Percentiles rank a stretch among this genome's conserved stretches.
phyloP scores from a whole-genome alignment of 768 basidiomycete species.

The Omphalotus guepiniiformis region DNA sequence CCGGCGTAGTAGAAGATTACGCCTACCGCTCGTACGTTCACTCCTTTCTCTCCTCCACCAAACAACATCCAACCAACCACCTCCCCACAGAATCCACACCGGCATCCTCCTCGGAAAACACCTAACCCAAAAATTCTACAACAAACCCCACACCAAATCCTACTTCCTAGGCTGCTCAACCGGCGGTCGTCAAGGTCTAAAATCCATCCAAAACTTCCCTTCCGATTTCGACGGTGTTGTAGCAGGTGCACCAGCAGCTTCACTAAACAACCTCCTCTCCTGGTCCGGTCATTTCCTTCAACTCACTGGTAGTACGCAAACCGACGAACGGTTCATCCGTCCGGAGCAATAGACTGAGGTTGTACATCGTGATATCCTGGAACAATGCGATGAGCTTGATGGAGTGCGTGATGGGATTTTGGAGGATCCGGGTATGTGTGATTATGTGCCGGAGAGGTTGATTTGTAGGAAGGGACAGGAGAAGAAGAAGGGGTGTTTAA shows the following conservation, averaged over 20 bases:
- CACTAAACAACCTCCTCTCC: background rate
- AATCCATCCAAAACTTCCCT: slow-evolving; percentile 16
- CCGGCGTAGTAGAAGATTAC: too few species aligned
- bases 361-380: slow-evolving; percentile 17
- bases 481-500: slow-evolving; percentile 11
- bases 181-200: slow-evolving; percentile 22
- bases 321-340: slow-evolving; percentile 11
- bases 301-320: slow-evolving; percentile 5
- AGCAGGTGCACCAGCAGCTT: slow-evolving; percentile 18
- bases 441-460: slow-evolving; percentile 16
- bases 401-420: slow-evolving; percentile 20
- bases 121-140: slow-evolving; percentile 17
- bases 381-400: slow-evolving; percentile 20
- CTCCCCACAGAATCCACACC: slow-evolving; percentile 18
- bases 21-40: too few species aligned
- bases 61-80: too few species aligned
- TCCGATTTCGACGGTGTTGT: slow-evolving; percentile 22
- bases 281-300: slow-evolving; percentile 2
- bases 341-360: slow-evolving; percentile 11
- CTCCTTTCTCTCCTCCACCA: too few species aligned
- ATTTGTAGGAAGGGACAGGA: slow-evolving; percentile 7
- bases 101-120: slow-evolving; percentile 15
- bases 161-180: slow-evolving; percentile 21
- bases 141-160: slow-evolving; percentile 12
- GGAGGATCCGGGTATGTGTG: slow-evolving; percentile 17